phyloP scores from a whole-genome alignment of 768 basidiomycete genomes.

The Lactifluus echinatus region DNA sequence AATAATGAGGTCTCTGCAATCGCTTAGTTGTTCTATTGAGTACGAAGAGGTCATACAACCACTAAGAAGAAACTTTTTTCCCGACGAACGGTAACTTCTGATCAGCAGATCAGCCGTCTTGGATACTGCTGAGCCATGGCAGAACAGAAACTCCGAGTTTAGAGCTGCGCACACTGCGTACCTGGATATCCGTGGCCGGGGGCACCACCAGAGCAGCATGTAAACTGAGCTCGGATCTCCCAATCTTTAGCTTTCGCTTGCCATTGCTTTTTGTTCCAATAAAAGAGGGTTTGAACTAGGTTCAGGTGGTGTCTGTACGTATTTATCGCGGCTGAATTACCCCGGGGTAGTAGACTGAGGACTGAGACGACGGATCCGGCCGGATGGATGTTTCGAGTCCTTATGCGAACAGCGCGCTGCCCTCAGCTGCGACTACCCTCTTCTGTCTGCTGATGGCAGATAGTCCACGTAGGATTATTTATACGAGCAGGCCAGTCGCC shows the following conservation, averaged over 20 bases:
- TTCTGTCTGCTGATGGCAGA: conserved; percentile 41
- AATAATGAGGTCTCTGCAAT: neutral
- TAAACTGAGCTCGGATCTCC: neutral
- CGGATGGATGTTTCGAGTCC: conserved; percentile 27
- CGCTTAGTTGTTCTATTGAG: neutral
- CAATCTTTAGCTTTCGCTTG: neutral
- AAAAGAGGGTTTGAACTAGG: neutral
- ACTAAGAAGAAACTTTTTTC: neutral
- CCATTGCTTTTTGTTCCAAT: neutral
- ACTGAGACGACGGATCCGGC: conserved; percentile 32
- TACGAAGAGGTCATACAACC: neutral
- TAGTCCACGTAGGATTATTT: conserved; percentile 33
- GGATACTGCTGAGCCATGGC: neutral
- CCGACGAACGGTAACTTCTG: too few species aligned
- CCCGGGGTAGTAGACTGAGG: conserved; percentile 30
- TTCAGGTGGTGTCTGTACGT: neutral
- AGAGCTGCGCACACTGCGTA: neutral
- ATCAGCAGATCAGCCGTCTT: neutral
- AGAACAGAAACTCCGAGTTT: neutral
- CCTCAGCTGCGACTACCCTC: conserved; percentile 37
- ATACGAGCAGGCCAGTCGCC: conserved; percentile 43
- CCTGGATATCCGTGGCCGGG: neutral
- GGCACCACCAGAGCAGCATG: too few species aligned
- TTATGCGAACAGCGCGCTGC: conserved; percentile 26
- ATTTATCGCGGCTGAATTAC: neutral